A percentile compares a stretch with the other conserved stretches of the same genome.
These are phyloP conservation scores for Trichoderma atrobrunneum DNA, from an alignment of 2,329 filamentous ascomycete genomes.

Conservation along the genomic window DNA sequence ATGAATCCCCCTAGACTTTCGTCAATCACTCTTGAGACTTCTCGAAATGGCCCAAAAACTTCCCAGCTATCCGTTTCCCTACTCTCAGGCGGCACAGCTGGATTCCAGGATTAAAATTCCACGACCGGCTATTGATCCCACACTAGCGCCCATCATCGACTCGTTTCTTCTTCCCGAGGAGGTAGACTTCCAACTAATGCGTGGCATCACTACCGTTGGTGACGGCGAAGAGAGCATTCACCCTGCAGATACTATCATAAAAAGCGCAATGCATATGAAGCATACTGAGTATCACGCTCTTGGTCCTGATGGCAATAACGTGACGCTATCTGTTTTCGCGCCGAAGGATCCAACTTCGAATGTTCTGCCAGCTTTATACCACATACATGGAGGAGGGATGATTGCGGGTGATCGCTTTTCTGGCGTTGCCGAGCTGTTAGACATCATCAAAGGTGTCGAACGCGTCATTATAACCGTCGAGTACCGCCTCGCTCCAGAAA, in stretches of 20 bases:
- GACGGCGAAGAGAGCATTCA: background rate
- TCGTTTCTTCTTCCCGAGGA: conserved; percentile 23
- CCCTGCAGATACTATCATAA: background rate
- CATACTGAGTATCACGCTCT: background rate
- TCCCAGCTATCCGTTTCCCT: conserved; percentile 21
- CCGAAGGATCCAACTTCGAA: conserved; percentile 17
- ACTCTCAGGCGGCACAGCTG: conserved; percentile 23
- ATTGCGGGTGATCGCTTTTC: conserved; percentile 22
- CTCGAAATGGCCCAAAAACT: background rate
- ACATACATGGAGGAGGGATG: conserved; percentile 25
- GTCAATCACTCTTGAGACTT: background rate
- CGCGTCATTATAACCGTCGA: conserved; percentile 26
- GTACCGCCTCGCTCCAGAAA: conserved; percentile 28
- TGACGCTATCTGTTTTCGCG: conserved; percentile 13
- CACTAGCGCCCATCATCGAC: conserved; percentile 23
- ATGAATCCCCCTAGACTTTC: background rate
- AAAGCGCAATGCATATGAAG: background rate
- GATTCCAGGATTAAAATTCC: conserved; percentile 24
- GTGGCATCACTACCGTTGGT: background rate
- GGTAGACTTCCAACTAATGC: conserved; percentile 19
- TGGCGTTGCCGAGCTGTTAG: conserved; percentile 19
- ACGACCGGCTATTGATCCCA: conserved; percentile 22
- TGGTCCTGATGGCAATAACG: background rate
- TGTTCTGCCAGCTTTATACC: conserved; percentile 21
- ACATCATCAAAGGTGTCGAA: conserved; percentile 21